Conservation (phyloP, 352 stramenopile genomes). For the Elongisporangium senticosum region DNA sequence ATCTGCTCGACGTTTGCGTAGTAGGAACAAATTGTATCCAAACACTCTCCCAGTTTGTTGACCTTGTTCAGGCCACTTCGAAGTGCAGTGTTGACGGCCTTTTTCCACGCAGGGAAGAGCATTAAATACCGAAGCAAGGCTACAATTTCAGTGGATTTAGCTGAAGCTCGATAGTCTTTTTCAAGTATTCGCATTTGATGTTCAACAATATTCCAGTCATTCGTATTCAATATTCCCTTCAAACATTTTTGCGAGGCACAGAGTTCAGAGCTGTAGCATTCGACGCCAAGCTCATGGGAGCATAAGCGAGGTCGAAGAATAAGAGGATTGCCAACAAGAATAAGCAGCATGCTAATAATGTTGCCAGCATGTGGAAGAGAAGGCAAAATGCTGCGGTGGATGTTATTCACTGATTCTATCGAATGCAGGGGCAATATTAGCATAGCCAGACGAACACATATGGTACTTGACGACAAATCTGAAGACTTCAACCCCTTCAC, state of each 20-base stretch:
- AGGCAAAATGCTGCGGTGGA: conserved; percentile 34
- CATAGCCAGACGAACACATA: conserved; percentile 83
- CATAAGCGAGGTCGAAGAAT: conserved; percentile 66
- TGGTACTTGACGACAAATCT: conserved; percentile 58
- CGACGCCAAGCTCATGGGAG: conserved; percentile 73
- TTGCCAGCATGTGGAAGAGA: conserved; percentile 18
- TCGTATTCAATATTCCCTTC: conserved; percentile 37
- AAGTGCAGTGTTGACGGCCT: conserved; percentile 66
- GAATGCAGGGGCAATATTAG: conserved; percentile 77
- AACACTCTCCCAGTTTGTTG: conserved; percentile 38
- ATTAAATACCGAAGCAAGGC: conserved; percentile 69
- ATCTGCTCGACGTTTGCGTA: conserved; percentile 41
- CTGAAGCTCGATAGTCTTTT: conserved; percentile 13
- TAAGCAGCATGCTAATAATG: conserved; percentile 56
- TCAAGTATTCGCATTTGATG: conserved; percentile 9
- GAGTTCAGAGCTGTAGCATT: conserved; percentile 54
- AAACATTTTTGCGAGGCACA: conserved; percentile 64
- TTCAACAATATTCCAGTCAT: conserved; percentile 14
- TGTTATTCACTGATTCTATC: conserved; percentile 66
- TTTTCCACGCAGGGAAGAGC: conserved; percentile 71
- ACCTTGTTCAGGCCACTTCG: conserved; percentile 44
- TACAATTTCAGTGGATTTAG: conserved; percentile 61
- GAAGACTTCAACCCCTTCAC: conserved; percentile 53
- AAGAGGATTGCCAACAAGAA: conserved; percentile 55
- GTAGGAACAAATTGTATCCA: conserved; percentile 64